Percentiles rank a stretch among this genome's conserved stretches.
Evolutionary conservation across 2,329 filamentous ascomycete species (phyloP).

Genomic region (Triangularia verruculosa): DNA sequence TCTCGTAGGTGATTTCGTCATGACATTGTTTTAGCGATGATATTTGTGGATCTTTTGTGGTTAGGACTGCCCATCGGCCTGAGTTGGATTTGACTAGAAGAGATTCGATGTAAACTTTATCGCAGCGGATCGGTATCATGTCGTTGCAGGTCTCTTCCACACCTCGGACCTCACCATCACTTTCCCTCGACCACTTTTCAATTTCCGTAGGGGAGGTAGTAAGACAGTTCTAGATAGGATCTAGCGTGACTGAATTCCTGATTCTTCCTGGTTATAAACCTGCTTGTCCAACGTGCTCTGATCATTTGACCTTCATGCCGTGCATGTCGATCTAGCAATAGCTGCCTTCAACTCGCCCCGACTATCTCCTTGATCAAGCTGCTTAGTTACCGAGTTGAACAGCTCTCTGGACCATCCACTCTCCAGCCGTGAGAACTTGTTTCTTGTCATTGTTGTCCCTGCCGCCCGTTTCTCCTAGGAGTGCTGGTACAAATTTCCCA

Average conservation of each 20-base stretch:
- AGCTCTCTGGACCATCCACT: conserved; percentile 18
- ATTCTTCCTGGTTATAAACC: not conserved
- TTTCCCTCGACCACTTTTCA: not conserved
- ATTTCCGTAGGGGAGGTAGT: not conserved
- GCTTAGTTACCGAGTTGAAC: conserved; percentile 15
- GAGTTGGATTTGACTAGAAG: not conserved
- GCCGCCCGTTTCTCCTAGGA: not conserved
- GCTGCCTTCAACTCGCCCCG: no score
- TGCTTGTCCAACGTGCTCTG: not conserved
- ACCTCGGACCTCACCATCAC: not conserved
- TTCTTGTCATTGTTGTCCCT: not conserved
- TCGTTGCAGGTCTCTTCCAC: not conserved
- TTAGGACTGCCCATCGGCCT: not conserved
- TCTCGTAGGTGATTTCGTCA: not conserved
- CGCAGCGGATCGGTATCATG: not conserved
- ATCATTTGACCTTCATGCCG: no score
- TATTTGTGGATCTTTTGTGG: not conserved
- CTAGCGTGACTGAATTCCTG: not conserved
- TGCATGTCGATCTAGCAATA: no score
- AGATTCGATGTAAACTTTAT: not conserved
- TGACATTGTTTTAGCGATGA: not conserved
- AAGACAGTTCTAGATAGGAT: not conserved
- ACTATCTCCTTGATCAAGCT: no score
- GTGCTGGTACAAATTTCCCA: conserved; percentile 22
- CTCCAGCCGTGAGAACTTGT: conserved; percentile 12